Conservation (phyloP, 495 filamentous ascomycete genomes). For the Talaromyces adpressus region DNA sequence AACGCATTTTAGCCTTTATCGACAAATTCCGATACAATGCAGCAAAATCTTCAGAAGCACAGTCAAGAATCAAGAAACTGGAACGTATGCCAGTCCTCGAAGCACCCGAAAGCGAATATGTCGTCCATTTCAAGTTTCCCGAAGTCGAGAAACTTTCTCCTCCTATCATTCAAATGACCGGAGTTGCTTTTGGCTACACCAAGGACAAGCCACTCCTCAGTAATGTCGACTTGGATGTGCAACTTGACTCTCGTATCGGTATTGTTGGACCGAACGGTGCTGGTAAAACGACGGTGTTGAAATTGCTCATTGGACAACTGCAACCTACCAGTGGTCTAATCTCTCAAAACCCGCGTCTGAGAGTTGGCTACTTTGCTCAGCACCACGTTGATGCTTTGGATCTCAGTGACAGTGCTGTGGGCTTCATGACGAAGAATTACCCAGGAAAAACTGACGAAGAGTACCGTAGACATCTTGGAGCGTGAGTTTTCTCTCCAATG, state of each 20-base stretch:
- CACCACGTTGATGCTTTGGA: conserved; percentile 98
- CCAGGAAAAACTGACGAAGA: conserved; percentile 92
- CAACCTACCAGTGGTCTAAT: conserved; percentile 72
- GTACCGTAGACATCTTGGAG: conserved; percentile 90
- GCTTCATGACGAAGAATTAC: conserved; percentile 90
- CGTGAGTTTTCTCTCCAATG: conserved; percentile 29
- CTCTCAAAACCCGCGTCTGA: conserved; percentile 75
- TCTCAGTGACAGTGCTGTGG: conserved; percentile 77
- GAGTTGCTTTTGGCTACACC: conserved; percentile 86
- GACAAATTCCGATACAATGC: conserved; percentile 99
- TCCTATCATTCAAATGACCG: conserved; percentile 95
- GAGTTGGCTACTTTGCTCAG: conserved; percentile 95
- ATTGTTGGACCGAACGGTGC: conserved; percentile 99
- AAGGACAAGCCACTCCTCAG: conserved; percentile 71
- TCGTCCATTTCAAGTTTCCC: conserved; percentile 94
- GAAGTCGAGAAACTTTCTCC: conserved; percentile 97
- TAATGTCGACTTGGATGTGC: conserved; percentile 90
- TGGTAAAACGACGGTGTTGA: conserved; percentile 94
- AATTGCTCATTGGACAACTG: conserved; percentile 85
- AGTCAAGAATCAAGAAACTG: conserved; percentile 97
- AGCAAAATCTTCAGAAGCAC: conserved; percentile 95
- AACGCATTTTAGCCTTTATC: conserved; percentile 66
- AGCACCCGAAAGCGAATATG: conserved; percentile 88
- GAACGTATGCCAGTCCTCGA: conserved; percentile 93
- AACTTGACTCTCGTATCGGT: conserved; percentile 95